Percentiles rank a stretch among this genome's conserved stretches.
These are phyloP conservation scores for Colletotrichum lindemuthianum DNA, from an alignment of 2,329 filamentous ascomycete genomes.

Conservation along the genomic window DNA sequence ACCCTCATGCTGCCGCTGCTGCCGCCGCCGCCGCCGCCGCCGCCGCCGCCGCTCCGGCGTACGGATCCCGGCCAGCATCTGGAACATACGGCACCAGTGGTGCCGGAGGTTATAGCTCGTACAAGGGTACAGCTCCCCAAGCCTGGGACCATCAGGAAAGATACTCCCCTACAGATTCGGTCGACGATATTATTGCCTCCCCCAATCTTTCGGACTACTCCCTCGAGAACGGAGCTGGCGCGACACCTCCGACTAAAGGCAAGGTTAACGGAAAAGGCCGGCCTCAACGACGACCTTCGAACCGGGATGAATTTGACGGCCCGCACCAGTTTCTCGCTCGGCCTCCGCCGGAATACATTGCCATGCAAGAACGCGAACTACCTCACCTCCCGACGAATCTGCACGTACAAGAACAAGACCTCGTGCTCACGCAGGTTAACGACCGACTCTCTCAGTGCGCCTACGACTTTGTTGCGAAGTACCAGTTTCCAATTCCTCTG, in stretches of 20 bases:
- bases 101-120: constrained; percentile 47
- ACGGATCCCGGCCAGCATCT: constrained; percentile 54
- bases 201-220: constrained; percentile 70
- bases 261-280: constrained; percentile 60
- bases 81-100: constrained; percentile 47
- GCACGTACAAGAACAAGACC: constrained; percentile 85
- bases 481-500: constrained; percentile 88
- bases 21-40: constrained; percentile 50
- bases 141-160: constrained; percentile 60
- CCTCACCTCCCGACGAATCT: constrained; percentile 86
- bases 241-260: constrained; percentile 53
- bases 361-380: constrained; percentile 81
- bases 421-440: constrained; percentile 82
- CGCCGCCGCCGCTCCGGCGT: constrained; percentile 47
- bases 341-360: constrained; percentile 75
- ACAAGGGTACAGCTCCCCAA: constrained; percentile 53
- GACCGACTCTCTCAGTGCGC: constrained; percentile 86
- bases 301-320: constrained; percentile 90
- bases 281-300: constrained; percentile 76
- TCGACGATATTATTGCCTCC: constrained; percentile 68
- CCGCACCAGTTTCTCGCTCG: constrained; percentile 84
- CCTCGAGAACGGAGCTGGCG: constrained; percentile 60
- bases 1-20: constrained; percentile 50
- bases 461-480: constrained; percentile 90
- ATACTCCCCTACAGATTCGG: constrained; percentile 67